A percentile compares a stretch with the other conserved stretches of the same genome.
Evolutionary conservation across 768 basidiomycete species (phyloP).

Genomic region (Glaciozyma martinii): DNA sequence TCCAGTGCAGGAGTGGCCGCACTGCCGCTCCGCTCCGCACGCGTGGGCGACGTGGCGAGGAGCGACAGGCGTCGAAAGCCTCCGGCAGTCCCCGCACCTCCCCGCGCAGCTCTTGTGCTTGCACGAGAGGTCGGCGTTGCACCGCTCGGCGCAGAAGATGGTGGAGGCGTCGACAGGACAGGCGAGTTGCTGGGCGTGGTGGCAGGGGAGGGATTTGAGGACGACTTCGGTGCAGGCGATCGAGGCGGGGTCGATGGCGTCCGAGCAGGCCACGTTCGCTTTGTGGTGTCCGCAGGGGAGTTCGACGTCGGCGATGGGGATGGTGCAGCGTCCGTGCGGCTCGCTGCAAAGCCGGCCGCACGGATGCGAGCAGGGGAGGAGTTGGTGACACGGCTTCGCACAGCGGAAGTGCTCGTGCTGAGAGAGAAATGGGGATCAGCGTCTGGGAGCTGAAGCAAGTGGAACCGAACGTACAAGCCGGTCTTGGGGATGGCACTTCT

Average conservation of each 20-base stretch:
- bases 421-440: not conserved
- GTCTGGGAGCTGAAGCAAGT: not conserved
- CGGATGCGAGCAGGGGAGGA: conserved; percentile 54
- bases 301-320: conserved; percentile 45
- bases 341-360: conserved; percentile 50
- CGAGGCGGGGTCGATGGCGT: conserved; percentile 38
- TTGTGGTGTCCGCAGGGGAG: conserved; percentile 55
- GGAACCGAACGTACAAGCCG: not conserved
- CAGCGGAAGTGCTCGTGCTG: conserved; percentile 50
- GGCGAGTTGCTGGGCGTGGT: conserved; percentile 47
- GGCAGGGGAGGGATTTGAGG: conserved; percentile 49
- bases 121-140: conserved; percentile 47
- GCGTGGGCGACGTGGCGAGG: not conserved
- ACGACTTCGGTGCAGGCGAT: conserved; percentile 47
- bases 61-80: conserved; percentile 13
- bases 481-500: conserved; percentile 44
- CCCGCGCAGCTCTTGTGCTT: conserved; percentile 50
- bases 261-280: conserved; percentile 49
- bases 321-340: conserved; percentile 51
- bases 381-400: conserved; percentile 46
- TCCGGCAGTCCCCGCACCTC: conserved; percentile 49
- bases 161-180: conserved; percentile 47
- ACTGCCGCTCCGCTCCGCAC: not conserved
- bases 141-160: conserved; percentile 44
- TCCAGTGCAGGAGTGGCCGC: not conserved